Conservation (phyloP, 345 rosid species). For the Erysimum cheiranthoides region DNA sequence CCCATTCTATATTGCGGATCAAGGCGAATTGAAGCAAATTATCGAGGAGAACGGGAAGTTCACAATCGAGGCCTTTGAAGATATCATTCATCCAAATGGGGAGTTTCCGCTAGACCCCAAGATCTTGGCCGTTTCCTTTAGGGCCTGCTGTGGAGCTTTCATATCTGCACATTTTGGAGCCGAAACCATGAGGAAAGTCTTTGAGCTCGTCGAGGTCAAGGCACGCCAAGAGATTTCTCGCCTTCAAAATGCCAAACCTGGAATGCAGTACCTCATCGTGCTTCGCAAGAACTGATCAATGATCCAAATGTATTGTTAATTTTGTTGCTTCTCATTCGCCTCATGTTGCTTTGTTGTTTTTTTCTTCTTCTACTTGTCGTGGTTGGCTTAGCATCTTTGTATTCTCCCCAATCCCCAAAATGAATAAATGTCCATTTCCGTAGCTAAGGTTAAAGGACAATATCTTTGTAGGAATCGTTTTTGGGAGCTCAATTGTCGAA, state of each 20-base stretch:
- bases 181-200: constrained; percentile 4
- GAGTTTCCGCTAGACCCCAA: constrained; percentile 23
- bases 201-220: constrained; percentile 28
- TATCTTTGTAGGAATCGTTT: no score
- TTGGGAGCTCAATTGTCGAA: no score
- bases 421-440: no score
- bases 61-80: constrained; percentile 16
- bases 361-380: neutral
- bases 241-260: constrained; percentile 22
- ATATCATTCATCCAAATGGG: neutral
- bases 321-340: neutral
- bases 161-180: constrained; percentile 1
- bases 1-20: constrained; percentile 12
- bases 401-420: no score
- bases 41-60: constrained; percentile 9
- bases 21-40: neutral
- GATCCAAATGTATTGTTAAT: neutral
- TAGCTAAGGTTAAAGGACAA: no score
- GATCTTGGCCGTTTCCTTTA: constrained; percentile 1
- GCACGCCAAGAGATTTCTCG: constrained; percentile 4
- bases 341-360: neutral
- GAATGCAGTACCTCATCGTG: constrained; percentile 33
- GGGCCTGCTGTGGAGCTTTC: constrained; percentile 16
- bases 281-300: constrained; percentile 19
- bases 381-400: no score